Evolutionary conservation across 352 stramenopile species (phyloP), one percentile per base, ranked within the genome.

Genomic region (Phytopythium oedochilum): DNA sequence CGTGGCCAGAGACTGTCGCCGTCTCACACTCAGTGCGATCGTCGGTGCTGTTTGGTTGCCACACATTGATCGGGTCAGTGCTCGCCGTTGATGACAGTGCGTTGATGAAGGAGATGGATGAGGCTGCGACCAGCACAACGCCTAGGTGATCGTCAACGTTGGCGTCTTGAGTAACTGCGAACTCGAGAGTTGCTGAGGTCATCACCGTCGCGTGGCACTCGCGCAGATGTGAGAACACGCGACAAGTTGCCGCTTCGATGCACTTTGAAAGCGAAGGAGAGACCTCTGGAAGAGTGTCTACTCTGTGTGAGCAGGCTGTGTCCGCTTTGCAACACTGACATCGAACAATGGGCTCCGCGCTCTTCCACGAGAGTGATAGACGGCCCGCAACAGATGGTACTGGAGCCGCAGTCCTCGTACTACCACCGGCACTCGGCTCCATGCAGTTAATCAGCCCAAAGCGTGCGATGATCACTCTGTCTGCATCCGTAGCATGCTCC

Each of bases 401-500:
- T 10, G 40, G 3, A 28, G 22, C 40, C n/a, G 1, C 20, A 6
- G 8, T 28, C 20, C n/a, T 2, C 2, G 20, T 26, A 23, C 23
- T 17, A 5, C 0, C 26, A 12, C 1, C 12, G 2, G 39, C 10
- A 26, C 39, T 3, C 5, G 6, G 11, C 5, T 43, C 39, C 5
- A 25, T 17, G 18, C 20, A 5, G 39, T 7, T 11, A 4, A 40
- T 32, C 31, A 54, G 28, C 5, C 49, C 39, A 47, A 66, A 63
- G 28, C 32, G 40, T 9, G 32, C 55, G 12, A 55, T 34, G 2
- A 59, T 15, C 29, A 55, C n/a, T 3, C 18, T 28, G 18, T 17
- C n/a, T 26, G 15, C 29, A 23, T 25, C 18, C 9, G 17, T 42
- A 5, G 62, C 29, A 15, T 45, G 64, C 46, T 62, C 66, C 15